These are phyloP conservation scores for Xylaria bambusicola DNA, from an alignment of 495 filamentous ascomycete genomes.

Conservation along the genomic window DNA sequence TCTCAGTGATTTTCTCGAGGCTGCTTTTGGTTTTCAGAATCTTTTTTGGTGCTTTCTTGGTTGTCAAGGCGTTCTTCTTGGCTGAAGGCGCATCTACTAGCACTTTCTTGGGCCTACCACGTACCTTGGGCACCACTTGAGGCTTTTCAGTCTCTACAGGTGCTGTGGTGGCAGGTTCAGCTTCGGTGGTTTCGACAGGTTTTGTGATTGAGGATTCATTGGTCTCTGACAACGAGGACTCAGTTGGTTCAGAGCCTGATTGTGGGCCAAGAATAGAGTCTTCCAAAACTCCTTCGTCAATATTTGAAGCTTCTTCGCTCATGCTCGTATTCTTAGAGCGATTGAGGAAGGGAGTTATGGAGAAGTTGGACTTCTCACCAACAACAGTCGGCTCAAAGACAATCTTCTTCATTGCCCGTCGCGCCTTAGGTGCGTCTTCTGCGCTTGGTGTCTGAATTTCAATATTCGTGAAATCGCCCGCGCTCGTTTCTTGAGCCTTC, in stretches of 20 bases:
- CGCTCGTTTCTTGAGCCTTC: slow-evolving; percentile 33
- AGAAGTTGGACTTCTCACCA: slow-evolving; percentile 87
- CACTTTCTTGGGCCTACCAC: slow-evolving; percentile 43
- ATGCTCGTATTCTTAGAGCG: slow-evolving; percentile 59
- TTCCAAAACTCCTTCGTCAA: slow-evolving; percentile 25
- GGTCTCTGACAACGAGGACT: neutral
- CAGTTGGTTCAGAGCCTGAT: neutral
- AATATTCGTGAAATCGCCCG: slow-evolving; percentile 37
- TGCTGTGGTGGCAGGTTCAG: slow-evolving; percentile 10
- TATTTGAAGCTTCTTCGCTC: slow-evolving; percentile 25
- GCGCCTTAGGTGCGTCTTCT: slow-evolving; percentile 33
- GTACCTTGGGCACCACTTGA: slow-evolving; percentile 34
- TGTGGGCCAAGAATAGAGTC: slow-evolving; percentile 26
- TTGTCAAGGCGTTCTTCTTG: slow-evolving; percentile 45
- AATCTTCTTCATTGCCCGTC: slow-evolving; percentile 51
- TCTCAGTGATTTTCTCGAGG: slow-evolving; percentile 56
- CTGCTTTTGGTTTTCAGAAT: slow-evolving; percentile 30
- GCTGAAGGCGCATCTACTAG: slow-evolving; percentile 39
- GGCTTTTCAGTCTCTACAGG: slow-evolving; percentile 24
- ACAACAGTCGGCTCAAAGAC: slow-evolving; percentile 55
- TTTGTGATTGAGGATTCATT: neutral
- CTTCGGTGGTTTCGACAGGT: slow-evolving; percentile 14
- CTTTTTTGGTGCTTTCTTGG: slow-evolving; percentile 33
- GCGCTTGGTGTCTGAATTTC: slow-evolving; percentile 40
- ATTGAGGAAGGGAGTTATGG: slow-evolving; percentile 90